Evolutionary conservation across 192 early-diverging fungal species (phyloP).

Genomic region (Backusella sp.): DNA sequence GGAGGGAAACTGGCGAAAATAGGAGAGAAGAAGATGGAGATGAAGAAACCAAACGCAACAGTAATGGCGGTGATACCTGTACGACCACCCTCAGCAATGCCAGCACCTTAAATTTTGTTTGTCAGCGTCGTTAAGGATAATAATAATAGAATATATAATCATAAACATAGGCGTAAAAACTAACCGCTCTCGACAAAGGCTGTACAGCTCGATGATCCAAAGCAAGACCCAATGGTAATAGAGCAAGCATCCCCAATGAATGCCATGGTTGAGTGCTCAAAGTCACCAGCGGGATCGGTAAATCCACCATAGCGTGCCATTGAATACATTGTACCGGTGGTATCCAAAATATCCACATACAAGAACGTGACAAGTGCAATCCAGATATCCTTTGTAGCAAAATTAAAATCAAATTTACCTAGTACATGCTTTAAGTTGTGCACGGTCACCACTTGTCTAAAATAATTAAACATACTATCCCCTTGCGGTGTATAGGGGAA

Average conservation of each 20-base stretch:
- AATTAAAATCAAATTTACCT: conserved; percentile 60
- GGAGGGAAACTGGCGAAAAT: conserved; percentile 83
- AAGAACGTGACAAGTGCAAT: conserved; percentile 79
- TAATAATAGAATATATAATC: too few relatives aligned
- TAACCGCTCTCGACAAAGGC: conserved; percentile 62
- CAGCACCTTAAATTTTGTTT: conserved; percentile 48
- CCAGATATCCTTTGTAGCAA: conserved; percentile 63
- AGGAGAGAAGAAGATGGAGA: conserved; percentile 79
- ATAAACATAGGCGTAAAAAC: too few relatives aligned
- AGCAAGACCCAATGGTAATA: conserved; percentile 62
- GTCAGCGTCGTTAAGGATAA: too few relatives aligned
- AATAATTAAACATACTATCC: conserved; percentile 62
- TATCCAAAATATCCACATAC: conserved; percentile 85
- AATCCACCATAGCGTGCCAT: conserved; percentile 85
- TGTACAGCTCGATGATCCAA: conserved; percentile 70
- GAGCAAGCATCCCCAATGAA: conserved; percentile 72
- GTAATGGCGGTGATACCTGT: conserved; percentile 75
- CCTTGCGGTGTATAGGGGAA: conserved; percentile 68
- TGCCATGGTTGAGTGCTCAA: conserved; percentile 70
- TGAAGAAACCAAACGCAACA: conserved; percentile 66
- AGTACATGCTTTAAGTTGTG: conserved; percentile 38
- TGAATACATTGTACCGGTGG: conserved; percentile 81
- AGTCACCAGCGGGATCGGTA: conserved; percentile 71
- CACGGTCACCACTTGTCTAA: conserved; percentile 58
- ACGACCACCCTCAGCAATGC: conserved; percentile 78